These are phyloP conservation scores for Pyrenopolyporus hunteri DNA, from an alignment of 495 filamentous ascomycete species.

Conservation along the genomic window DNA sequence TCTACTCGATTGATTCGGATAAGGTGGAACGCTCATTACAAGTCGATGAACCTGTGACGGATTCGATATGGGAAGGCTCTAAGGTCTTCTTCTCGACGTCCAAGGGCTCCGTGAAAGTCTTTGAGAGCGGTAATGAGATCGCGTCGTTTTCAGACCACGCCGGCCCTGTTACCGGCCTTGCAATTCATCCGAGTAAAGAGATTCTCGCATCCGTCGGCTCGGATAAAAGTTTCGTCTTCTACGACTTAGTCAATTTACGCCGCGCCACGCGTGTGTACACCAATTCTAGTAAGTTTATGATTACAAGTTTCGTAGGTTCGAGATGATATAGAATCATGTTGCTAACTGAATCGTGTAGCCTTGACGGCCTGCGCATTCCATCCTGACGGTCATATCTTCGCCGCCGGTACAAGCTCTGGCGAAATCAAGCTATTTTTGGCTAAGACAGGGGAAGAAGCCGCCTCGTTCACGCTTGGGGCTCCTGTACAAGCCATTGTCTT, in stretches of 20 bases:
- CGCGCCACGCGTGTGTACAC: conserved; percentile 78
- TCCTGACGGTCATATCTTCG: conserved; percentile 93
- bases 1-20: conserved; percentile 79
- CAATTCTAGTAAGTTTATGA: conserved; percentile 70
- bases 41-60: conserved; percentile 72
- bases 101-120: conserved; percentile 79
- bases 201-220: conserved; percentile 86
- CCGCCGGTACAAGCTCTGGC: conserved; percentile 74
- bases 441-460: conserved; percentile 71
- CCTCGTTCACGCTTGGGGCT: conserved; percentile 68
- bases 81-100: conserved; percentile 73
- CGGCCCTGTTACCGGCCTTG: conserved; percentile 75
- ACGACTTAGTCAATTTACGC: conserved; percentile 73
- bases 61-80: conserved; percentile 76
- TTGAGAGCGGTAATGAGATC: conserved; percentile 68
- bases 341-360: conserved; percentile 60
- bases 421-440: conserved; percentile 87
- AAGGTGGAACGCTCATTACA: conserved; percentile 70
- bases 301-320: too few species aligned
- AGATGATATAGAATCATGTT: background rate
- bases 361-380: conserved; percentile 85
- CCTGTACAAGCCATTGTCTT: conserved; percentile 79
- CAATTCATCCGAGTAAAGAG: conserved; percentile 82
- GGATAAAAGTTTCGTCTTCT: conserved; percentile 93
- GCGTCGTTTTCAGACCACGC: conserved; percentile 77